Evolutionary conservation across 495 filamentous ascomycete genomes (phyloP).

Genomic region (Geopyxis carbonaria): DNA sequence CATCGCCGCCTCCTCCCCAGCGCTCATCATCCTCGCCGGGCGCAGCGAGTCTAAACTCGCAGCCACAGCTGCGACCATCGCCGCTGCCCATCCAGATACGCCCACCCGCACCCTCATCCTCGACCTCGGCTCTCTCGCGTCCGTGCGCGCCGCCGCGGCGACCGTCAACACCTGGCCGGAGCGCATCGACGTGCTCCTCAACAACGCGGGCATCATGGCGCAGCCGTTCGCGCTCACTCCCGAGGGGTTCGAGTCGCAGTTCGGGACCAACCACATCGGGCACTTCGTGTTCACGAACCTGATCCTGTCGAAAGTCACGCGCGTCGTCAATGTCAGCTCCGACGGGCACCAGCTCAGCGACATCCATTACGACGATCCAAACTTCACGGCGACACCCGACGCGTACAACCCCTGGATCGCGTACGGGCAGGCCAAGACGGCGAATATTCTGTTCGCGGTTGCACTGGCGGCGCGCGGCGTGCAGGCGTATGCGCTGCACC

Average conservation of each 20-base stretch:
- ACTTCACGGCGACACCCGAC: slow-evolving; percentile 30
- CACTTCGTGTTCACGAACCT: slow-evolving; percentile 43
- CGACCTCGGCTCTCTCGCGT: slow-evolving; percentile 32
- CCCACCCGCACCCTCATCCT: slow-evolving; percentile 28
- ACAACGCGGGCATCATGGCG: slow-evolving; percentile 54
- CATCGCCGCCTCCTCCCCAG: slow-evolving; percentile 28
- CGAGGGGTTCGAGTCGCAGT: slow-evolving; percentile 38
- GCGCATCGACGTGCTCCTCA: slow-evolving; percentile 47
- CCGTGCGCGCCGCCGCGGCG: slow-evolving; percentile 35
- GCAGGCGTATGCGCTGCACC: background rate
- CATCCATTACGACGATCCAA: slow-evolving; percentile 38
- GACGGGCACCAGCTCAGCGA: slow-evolving; percentile 29
- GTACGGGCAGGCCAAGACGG: slow-evolving; percentile 42
- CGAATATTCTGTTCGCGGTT: slow-evolving; percentile 38
- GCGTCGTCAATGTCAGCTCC: slow-evolving; percentile 29
- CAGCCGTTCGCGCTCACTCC: slow-evolving; percentile 27
- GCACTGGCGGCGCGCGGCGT: slow-evolving; percentile 26
- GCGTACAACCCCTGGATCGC: slow-evolving; percentile 30
- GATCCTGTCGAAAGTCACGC: slow-evolving; percentile 33
- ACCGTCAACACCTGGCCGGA: slow-evolving; percentile 29
- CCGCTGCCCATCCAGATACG: slow-evolving; percentile 6
- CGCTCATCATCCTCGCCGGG: slow-evolving; percentile 19
- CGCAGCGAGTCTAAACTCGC: slow-evolving; percentile 11
- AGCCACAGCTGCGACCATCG: slow-evolving; percentile 14
- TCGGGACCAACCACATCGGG: slow-evolving; percentile 41